Conservation (phyloP, 2,329 filamentous ascomycete species). For the Talaromyces verruculosus region DNA sequence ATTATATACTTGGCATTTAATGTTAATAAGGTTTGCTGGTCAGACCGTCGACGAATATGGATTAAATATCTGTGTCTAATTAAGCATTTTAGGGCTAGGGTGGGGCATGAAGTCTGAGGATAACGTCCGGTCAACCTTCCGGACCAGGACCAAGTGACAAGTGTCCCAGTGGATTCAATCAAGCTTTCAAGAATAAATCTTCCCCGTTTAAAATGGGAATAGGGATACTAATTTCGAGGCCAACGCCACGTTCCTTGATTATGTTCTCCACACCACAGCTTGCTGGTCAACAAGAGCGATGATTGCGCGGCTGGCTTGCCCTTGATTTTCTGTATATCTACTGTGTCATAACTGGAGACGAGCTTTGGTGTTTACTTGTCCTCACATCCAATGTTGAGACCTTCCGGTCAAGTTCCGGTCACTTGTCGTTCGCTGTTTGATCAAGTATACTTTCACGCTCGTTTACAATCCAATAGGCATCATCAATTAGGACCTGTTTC, state of each 20-base stretch:
- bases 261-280: neutral
- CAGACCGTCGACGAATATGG: neutral
- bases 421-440: no score
- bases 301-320: neutral
- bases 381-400: no score
- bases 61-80: neutral
- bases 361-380: neutral
- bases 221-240: neutral
- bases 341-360: no score
- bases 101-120: neutral
- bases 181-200: neutral
- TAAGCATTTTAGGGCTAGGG: neutral
- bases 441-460: no score
- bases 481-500: no score
- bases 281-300: neutral
- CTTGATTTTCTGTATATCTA: neutral
- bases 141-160: neutral
- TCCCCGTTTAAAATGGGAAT: neutral
- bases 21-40: neutral
- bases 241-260: neutral
- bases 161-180: neutral
- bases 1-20: neutral
- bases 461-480: no score
- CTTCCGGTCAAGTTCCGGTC: no score
- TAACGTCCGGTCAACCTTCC: neutral